phyloP scores from a whole-genome alignment of 1,139 yeast genomes.

The Yamadazyma sp. region DNA sequence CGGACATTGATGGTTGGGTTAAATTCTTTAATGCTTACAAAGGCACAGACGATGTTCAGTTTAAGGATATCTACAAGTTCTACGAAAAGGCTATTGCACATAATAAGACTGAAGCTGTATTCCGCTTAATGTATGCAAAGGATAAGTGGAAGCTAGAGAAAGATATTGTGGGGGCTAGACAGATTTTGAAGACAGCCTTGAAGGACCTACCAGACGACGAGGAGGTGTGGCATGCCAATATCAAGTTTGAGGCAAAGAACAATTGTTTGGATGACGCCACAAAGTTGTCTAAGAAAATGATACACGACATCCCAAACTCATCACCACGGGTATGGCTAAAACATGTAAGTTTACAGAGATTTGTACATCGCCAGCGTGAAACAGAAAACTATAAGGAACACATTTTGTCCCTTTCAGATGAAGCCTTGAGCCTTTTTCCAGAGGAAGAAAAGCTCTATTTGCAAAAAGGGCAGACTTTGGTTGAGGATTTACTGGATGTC shows the following conservation, averaged over 20 bases:
- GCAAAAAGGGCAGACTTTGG: conserved; percentile 58
- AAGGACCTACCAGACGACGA: conserved; percentile 41
- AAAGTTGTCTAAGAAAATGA: conserved; percentile 41
- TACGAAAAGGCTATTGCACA: conserved; percentile 52
- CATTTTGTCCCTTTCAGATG: conserved; percentile 41
- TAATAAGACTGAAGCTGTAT: conserved; percentile 49
- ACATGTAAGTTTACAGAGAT: conserved; percentile 57
- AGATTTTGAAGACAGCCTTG: conserved; percentile 51
- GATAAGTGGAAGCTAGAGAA: conserved; percentile 56
- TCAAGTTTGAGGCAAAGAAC: conserved; percentile 57
- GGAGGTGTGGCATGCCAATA: conserved; percentile 68
- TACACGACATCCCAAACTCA: conserved; percentile 28
- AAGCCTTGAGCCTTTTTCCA: conserved; percentile 50
- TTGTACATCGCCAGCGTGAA: conserved; percentile 11
- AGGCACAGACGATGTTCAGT: conserved; percentile 7
- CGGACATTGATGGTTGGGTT: conserved; percentile 56
- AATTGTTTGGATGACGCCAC: conserved; percentile 39
- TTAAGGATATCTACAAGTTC: conserved; percentile 39
- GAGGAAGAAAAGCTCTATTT: conserved; percentile 50
- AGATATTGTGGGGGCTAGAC: conserved; percentile 53
- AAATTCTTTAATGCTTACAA: conserved; percentile 50
- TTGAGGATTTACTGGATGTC: conserved; percentile 21
- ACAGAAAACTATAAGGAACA: conserved; percentile 11
- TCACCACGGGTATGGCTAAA: conserved; percentile 62
- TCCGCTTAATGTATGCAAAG: conserved; percentile 71